Evolutionary conservation across 2,329 filamentous ascomycete genomes (phyloP).

Genomic region (Aspergillus sp.): DNA sequence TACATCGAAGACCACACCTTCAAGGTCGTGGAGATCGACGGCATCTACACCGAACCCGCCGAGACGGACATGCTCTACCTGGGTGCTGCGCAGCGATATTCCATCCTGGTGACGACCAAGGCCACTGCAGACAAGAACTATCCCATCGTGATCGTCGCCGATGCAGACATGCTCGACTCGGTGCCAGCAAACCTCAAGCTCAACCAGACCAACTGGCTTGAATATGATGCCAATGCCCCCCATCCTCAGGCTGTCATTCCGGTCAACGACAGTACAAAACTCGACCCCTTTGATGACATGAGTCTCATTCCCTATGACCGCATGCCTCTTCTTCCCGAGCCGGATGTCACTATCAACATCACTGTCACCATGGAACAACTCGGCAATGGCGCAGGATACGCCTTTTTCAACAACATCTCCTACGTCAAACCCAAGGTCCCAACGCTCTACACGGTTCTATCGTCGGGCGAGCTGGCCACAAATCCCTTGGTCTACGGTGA

Average conservation of each 20-base stretch:
- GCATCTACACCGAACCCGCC: slow-evolving; percentile 54
- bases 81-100: slow-evolving; percentile 55
- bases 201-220: no score
- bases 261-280: no score
- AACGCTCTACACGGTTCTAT: slow-evolving; percentile 64
- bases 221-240: no score
- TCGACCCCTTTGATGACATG: no score
- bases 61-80: slow-evolving; percentile 58
- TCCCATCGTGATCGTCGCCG: slow-evolving; percentile 43
- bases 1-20: slow-evolving; percentile 47
- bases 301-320: no score
- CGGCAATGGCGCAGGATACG: slow-evolving; percentile 10
- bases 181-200: no score
- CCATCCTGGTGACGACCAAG: slow-evolving; percentile 49
- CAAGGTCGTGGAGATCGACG: slow-evolving; percentile 62
- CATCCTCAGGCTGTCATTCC: no score
- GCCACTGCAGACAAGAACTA: slow-evolving; percentile 54
- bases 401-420: slow-evolving; percentile 68
- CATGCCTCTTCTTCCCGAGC: no score
- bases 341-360: no score
- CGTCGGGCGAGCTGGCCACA: slow-evolving; percentile 46
- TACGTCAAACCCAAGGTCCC: slow-evolving; percentile 68
- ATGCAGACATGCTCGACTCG: no score
- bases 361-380: no score
- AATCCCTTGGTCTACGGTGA: slow-evolving; percentile 56